Evolutionary conservation across 257 asterid genomes (phyloP), one percentile per base, ranked within the genome.

Genomic region (Salvia miltiorrhiza): DNA sequence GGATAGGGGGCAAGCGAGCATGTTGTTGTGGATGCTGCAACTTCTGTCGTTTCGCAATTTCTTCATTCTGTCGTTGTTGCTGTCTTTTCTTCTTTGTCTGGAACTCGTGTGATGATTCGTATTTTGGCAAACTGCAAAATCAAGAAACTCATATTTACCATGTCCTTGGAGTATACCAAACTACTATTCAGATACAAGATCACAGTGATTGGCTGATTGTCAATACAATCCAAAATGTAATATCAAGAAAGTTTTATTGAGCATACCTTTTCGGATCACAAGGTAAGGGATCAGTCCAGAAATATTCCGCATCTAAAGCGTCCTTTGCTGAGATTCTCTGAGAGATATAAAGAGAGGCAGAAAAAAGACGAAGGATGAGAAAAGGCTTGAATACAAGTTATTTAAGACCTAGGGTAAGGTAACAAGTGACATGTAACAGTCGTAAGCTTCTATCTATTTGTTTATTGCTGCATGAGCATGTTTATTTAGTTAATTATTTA

Each of bases 241-340:
- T 45, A 39, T 23, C 21, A 12, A 61, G 56, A 45, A n/a, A 24
- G 9, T 63, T 68, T 33, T 17, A 71, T 68, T 9, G 26, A 16
- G 55, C 39, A 9, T 80, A 89, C 99, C 95, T 94, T 79, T 74
- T 87, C 2, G 97, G 99, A 83, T 94, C 97, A 45, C 99, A 94
- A 28, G 99, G 97, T 70, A 89, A 79, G 63, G 99, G 99, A 69
- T 94, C 97, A n/a, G 89, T 75, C 97, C 96, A 87, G 85, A 94
- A 94, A 79, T 91, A 94, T 65, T 94, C 99, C 67, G 95, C 97
- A 82, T 89, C 95, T 66, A 94, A 83, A 65, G 99, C 99, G 78
- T 89, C 97, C 81, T 88, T 86, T 14, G 97, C 99, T 71, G 91
- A 70, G 67, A 93, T 87, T 79, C 97, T 90, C 99, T 93, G 43